Evolutionary conservation across 2,329 filamentous ascomycete genomes (phyloP).

Genomic region (Phaeosphaeria sp.): DNA sequence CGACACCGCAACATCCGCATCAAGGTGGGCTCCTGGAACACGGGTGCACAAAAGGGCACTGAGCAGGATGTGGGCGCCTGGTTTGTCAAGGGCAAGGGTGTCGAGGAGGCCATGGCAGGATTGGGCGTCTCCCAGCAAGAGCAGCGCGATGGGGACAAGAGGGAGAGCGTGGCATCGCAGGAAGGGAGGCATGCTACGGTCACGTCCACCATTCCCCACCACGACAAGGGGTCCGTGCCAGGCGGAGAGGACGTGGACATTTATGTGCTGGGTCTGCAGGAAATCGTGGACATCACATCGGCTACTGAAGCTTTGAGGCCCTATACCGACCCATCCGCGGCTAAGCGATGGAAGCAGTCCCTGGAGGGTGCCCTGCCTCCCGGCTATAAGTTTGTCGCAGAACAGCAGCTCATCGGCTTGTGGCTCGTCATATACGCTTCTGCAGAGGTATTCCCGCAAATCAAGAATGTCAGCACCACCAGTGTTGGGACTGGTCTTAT

Average conservation of each 20-base stretch:
- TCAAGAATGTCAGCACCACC: constrained; percentile 82
- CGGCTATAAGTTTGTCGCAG: constrained; percentile 78
- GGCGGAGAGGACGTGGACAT: constrained; percentile 78
- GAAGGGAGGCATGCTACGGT: constrained; percentile 55
- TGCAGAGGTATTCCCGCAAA: constrained; percentile 72
- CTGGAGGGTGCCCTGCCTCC: constrained; percentile 75
- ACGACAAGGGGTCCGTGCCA: constrained; percentile 57
- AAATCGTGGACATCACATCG: constrained; percentile 85
- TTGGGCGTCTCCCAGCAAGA: constrained; percentile 46
- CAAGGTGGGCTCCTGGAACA: constrained; percentile 96
- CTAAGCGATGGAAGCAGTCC: constrained; percentile 81
- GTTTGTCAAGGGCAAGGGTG: constrained; percentile 81
- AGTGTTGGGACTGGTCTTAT: constrained; percentile 88
- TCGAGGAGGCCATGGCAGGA: constrained; percentile 68
- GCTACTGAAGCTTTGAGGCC: constrained; percentile 78
- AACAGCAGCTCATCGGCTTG: constrained; percentile 86
- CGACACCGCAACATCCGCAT: constrained; percentile 76
- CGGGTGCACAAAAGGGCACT: constrained; percentile 81
- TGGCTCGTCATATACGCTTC: constrained; percentile 86
- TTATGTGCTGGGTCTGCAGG: constrained; percentile 90
- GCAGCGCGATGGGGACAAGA: constrained; percentile 38
- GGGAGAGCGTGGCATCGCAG: constrained; percentile 56
- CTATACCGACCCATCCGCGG: constrained; percentile 74
- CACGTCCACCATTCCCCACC: constrained; percentile 52
- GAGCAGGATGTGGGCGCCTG: constrained; percentile 87